Evolutionary conservation across 208 protist species (phyloP).

Genomic region (Leishmania turanica): DNA sequence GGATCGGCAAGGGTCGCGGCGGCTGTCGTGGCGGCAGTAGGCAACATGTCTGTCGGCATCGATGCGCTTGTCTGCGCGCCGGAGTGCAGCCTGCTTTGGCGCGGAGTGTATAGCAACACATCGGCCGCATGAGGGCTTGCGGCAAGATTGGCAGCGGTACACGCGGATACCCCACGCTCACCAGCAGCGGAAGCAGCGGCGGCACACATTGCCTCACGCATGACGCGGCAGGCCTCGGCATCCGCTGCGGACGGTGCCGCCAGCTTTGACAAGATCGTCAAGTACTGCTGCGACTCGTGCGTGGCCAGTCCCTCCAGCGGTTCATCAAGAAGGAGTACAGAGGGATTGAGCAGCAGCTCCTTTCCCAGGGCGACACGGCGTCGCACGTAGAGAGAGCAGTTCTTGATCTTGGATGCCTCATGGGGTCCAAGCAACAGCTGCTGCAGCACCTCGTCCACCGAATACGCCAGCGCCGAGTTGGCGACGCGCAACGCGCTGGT

Average conservation of each 20-base stretch:
- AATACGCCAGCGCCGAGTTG: conserved; percentile 34
- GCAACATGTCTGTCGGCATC: not conserved
- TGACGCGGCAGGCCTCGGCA: conserved; percentile 25
- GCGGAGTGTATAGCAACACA: conserved; percentile 25
- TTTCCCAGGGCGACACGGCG: conserved; percentile 55
- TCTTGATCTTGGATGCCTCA: conserved; percentile 24
- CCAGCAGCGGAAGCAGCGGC: conserved; percentile 4
- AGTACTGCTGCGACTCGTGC: conserved; percentile 65
- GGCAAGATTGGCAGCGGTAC: not conserved
- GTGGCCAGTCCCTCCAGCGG: conserved; percentile 55
- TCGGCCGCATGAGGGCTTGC: not conserved
- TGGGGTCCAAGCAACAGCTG: conserved; percentile 43
- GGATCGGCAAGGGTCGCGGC: not conserved
- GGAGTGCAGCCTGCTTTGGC: conserved; percentile 15
- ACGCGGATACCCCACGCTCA: not conserved
- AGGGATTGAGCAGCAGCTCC: conserved; percentile 65
- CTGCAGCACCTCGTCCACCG: conserved; percentile 46
- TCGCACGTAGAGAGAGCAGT: conserved; percentile 53
- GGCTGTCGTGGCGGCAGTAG: not conserved
- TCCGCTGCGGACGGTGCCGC: conserved; percentile 37
- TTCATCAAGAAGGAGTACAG: conserved; percentile 53
- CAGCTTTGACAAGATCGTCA: conserved; percentile 47
- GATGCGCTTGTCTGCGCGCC: not conserved
- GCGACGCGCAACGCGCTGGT: conserved; percentile 52
- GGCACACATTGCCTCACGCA: conserved; percentile 24